Evolutionary conservation across 345 rosid genomes (phyloP), one percentile per base, ranked within the genome.

Genomic region (Clausena lansium): DNA sequence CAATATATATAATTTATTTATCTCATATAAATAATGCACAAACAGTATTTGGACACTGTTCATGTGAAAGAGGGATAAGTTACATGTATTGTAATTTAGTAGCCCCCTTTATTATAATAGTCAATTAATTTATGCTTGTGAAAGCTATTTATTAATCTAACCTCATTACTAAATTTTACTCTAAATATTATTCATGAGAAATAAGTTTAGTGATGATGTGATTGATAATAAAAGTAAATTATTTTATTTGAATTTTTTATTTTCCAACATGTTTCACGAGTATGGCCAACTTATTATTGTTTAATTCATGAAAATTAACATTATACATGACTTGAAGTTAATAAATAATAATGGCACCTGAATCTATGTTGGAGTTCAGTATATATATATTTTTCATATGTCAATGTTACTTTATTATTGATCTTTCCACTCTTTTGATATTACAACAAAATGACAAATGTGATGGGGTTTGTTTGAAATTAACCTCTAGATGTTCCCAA

Each of bases 191-290:
- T 41, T 41, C 15, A 11, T 3, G 4, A 11, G 15, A 41, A 41
- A 11, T 41, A 10, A 41, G 10, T 10, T 41, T 41, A 41, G 15
- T 41, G 1, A 41, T 41, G 4, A 41, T 41, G 15, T 10, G 15
- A 11, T 0, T 41, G 15, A 41, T 2, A 11, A 41, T 41, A 41
- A 41, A 41, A 41, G 4, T 41, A 41, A 10, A 11, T 13, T 45
- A 45, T 45, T 11, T 45, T 45, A 41, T 45, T 0, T 13, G 0
- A 45, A 41, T 41, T 41, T 41, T 41, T 41, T 11, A 11, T 41
- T 41, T 41, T 10, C 4, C 1, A 10, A 41, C 4, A 0, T 41
- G 1, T 10, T 24, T 3, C 6, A 5, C 0, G 3, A 57, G n/a
- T 58, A 24, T 1, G 1, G 4, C 25, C 5, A 7, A 24, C 11